Conservation (phyloP, 352 stramenopile genomes). For the Globisporangium sylvaticum region DNA sequence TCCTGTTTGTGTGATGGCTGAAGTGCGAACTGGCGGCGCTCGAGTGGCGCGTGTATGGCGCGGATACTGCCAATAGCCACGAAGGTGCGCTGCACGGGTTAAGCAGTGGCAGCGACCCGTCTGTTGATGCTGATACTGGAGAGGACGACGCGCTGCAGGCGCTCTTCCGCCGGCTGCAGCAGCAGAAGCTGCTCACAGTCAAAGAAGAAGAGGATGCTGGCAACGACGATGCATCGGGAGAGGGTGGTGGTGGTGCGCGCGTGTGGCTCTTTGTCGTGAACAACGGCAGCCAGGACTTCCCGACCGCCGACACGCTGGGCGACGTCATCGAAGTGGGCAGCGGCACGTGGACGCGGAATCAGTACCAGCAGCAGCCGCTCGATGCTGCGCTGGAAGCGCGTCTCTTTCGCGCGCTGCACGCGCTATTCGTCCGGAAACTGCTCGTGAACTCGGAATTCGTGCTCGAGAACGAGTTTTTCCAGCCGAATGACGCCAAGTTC, state of each 20-base stretch:
- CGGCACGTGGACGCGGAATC: constrained; percentile 18
- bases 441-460: constrained; percentile 42
- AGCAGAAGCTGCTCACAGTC: constrained; percentile 34
- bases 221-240: neutral
- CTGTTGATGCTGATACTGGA: constrained; percentile 17
- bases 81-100: neutral
- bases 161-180: constrained; percentile 34
- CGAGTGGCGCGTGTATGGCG: constrained; percentile 49
- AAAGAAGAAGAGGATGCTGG: constrained; percentile 8
- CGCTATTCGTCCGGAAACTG: constrained; percentile 26
- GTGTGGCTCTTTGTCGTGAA: constrained; percentile 63
- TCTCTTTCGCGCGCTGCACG: constrained; percentile 42
- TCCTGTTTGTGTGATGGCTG: constrained; percentile 4
- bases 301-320: constrained; percentile 17
- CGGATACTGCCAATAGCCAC: constrained; percentile 1
- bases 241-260: neutral
- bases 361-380: constrained; percentile 10
- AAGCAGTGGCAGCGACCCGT: neutral
- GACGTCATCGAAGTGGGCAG: constrained; percentile 27
- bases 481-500: constrained; percentile 57
- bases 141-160: constrained; percentile 20
- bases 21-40: constrained; percentile 45
- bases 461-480: constrained; percentile 28
- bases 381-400: constrained; percentile 21
- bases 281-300: constrained; percentile 21